A percentile compares a stretch with the other conserved stretches of the same genome.
phyloP scores from a whole-genome alignment of 768 basidiomycete species.

The Crassisporium funariophilum region DNA sequence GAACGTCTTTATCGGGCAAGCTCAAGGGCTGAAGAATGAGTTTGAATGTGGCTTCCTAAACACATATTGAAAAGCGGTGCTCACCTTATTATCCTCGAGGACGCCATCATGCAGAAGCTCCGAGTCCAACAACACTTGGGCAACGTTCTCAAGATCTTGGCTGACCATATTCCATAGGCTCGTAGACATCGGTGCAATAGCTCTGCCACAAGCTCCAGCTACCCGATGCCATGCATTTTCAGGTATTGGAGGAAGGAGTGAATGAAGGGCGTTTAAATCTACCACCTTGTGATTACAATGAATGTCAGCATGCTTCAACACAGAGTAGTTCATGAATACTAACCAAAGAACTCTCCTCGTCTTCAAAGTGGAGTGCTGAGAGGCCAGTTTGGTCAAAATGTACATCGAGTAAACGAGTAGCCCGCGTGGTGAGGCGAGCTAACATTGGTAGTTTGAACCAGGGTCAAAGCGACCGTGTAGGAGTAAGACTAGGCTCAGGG shows the following conservation, averaged over 20 bases:
- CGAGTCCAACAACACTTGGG: conserved; percentile 43
- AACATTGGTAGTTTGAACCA: conserved; percentile 22
- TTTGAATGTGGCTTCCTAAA: neutral
- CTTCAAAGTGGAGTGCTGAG: conserved; percentile 15
- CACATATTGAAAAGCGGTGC: conserved; percentile 2
- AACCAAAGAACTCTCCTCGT: conserved; percentile 28
- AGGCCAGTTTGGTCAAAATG: conserved; percentile 19
- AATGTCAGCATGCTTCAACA: conserved; percentile 9
- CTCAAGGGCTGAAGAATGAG: conserved; percentile 16
- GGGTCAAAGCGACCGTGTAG: neutral
- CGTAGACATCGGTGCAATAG: conserved; percentile 35
- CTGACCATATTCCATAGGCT: conserved; percentile 35
- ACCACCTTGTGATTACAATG: conserved; percentile 23
- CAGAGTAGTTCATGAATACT: too few relatives aligned
- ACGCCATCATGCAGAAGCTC: conserved; percentile 28
- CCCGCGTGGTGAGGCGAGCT: conserved; percentile 21
- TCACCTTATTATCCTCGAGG: conserved; percentile 19
- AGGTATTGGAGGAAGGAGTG: conserved; percentile 23
- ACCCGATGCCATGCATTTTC: conserved; percentile 30
- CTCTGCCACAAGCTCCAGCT: conserved; percentile 28
- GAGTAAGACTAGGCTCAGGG: neutral
- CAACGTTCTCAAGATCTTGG: conserved; percentile 44
- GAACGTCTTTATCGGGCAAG: conserved; percentile 7
- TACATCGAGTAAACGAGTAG: conserved; percentile 26
- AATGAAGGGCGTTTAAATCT: conserved; percentile 29